Evolutionary conservation across 2,329 filamentous ascomycete species (phyloP), one percentile per base, ranked within the genome.

Genomic region (Penicillium palitans): DNA sequence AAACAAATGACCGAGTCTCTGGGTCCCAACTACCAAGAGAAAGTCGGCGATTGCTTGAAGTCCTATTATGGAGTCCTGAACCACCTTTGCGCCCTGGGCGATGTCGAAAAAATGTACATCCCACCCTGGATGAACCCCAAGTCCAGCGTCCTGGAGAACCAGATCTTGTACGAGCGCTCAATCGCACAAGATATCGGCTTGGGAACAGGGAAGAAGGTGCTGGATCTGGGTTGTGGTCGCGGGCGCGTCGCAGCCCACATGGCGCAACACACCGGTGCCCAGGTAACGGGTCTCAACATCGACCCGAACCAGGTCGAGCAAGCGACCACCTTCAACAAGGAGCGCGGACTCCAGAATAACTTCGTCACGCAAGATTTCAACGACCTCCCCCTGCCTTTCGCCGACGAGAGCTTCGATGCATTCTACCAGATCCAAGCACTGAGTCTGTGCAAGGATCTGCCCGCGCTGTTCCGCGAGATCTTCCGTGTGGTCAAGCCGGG

Each of bases 71-170:
- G 81, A 31, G 80, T 83, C 15, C 70, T 83, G 33, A 83, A 84
- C 66, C 81, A 83, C 57, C 76, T 84, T 12, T 84, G 81, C 67
- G 81, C 81, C 27, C 75, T 83, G 12, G 81, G 81, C 35, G 80
- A 82, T 44, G 81, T 83, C n/a, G 81, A 83, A 66, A 83, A 83
- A 70, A 84, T 84, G 81, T 84, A 83, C 67, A 83, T 83, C 55
- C 81, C 81, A 13, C 81, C 81, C 2, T 75, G 80, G 52, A 81
- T 83, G 80, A 80, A 81, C 68, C 76, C 74, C 64, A 78, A 78
- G 59, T 79, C 78, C 6, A 79, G 75, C 1, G 79, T 82, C 0
- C 69, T 78, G 12, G 81, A 82, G 62, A 83, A 83, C 62, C 81
- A 84, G 70, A 72, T 83, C 47, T 74, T 83, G 15, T 82, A 81